A percentile compares a stretch with the other conserved stretches of the same genome.
Conservation (phyloP, 495 filamentous ascomycete species). For the Xylaria cubensis region DNA sequence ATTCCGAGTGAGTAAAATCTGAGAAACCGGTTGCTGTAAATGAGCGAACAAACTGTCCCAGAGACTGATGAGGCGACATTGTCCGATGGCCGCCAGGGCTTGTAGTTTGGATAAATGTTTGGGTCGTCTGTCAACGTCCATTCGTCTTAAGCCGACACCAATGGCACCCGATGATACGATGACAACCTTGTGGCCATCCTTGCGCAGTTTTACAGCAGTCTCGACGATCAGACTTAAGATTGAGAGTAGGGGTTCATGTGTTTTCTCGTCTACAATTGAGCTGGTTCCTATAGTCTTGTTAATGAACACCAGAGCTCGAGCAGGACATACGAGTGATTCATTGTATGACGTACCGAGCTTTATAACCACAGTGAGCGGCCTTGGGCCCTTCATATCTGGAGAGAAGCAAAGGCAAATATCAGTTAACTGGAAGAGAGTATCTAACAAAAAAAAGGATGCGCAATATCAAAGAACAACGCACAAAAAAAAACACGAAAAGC, state of each 20-base stretch:
- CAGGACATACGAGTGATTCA: not conserved
- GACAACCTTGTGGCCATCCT: conserved; percentile 92
- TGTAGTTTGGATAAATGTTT: conserved; percentile 87
- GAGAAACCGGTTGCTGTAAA: conserved; percentile 86
- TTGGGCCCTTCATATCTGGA: conserved; percentile 58
- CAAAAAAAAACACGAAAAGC: not conserved
- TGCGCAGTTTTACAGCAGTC: conserved; percentile 81
- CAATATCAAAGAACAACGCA: conserved; percentile 12
- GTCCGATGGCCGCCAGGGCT: conserved; percentile 94
- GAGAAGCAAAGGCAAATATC: conserved; percentile 21
- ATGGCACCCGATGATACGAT: conserved; percentile 97
- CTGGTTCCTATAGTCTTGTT: conserved; percentile 74
- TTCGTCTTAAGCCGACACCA: conserved; percentile 85
- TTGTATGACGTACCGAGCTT: conserved; percentile 76
- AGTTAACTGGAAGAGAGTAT: conserved; percentile 14
- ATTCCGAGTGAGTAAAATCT: conserved; percentile 93
- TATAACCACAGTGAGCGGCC: conserved; percentile 80
- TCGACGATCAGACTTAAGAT: conserved; percentile 91
- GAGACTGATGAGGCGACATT: conserved; percentile 92
- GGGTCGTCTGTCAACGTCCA: conserved; percentile 88
- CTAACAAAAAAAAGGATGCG: not conserved
- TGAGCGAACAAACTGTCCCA: conserved; percentile 94
- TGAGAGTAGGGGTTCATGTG: conserved; percentile 94
- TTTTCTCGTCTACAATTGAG: conserved; percentile 96
- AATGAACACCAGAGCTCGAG: not conserved